Base-by-base conservation (phyloP, 192 early-diverging fungal genomes). In the Podila epicladia region DNA sequence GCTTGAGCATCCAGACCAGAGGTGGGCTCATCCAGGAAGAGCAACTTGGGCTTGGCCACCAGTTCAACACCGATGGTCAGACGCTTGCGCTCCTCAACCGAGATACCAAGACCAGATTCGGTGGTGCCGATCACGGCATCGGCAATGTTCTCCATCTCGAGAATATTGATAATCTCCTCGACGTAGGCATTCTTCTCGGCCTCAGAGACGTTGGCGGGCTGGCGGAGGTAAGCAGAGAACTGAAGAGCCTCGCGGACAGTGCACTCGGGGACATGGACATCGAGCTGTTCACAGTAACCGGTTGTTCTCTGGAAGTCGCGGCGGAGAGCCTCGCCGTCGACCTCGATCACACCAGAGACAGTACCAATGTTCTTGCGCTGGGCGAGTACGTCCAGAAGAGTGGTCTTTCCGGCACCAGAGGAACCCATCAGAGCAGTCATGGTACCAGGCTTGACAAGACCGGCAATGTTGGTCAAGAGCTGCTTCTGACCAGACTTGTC, bases 21-120 rank as follows among this genome's bases (percentile, higher is more conserved):
- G 7, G 95, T 97, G 58, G 96, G 96, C 74, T 94, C 96, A 84
- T 96, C 95, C 67, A 97, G 86, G 85, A 98, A 94, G 37, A 98
- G 88, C 49, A 93, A 78, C 73, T 92, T 89, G 20, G 93, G 92
- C 85, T 92, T 86, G 22, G 94, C 88, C 17, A 96, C 90, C 35
- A 97, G 87, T 80, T 97, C 95, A 49, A 93, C 86, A 57, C 90
- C 96, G 65, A 98, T 95, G 11, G 92, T 94, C 31, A 97, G 85
- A 48, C 95, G 91, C 75, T 95, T 93, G 83, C 93, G 94, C 82
- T 97, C 94, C 64, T 94, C 95, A 7, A 95, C 91, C 33, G 92
- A 93, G 61, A 97, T 94, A 70, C 95, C 95, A 73, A 92, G 72
- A 67, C 87, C 87, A 15, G 88, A 83, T 58, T 92, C 92, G 6